Conservation (phyloP, 768 basidiomycete genomes). For the Serendipita sp. region DNA sequence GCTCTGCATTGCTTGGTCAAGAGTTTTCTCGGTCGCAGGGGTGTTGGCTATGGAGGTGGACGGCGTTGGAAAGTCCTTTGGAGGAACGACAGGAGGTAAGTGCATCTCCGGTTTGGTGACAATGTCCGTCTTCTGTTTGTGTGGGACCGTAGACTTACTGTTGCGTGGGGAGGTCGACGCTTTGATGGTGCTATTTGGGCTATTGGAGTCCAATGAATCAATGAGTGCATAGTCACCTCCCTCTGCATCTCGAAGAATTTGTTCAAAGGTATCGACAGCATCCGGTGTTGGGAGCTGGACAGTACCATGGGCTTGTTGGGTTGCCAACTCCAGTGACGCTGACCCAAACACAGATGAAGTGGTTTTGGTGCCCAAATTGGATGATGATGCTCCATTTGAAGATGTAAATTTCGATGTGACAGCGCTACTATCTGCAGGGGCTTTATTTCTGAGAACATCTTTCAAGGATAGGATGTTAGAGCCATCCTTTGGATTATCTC, state of each 20-base stretch:
- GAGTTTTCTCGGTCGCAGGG: background rate
- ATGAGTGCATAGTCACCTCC: background rate
- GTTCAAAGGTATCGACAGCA: background rate
- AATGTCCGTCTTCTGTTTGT: background rate
- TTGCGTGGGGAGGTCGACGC: background rate
- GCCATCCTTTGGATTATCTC: conserved; percentile 45
- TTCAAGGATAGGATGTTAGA: conserved; percentile 40
- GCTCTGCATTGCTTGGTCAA: background rate
- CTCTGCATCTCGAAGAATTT: background rate
- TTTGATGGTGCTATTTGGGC: conserved; percentile 1
- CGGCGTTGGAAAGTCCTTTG: conserved; percentile 7
- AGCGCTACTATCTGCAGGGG: conserved; percentile 21
- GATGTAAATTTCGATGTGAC: background rate
- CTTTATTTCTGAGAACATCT: conserved; percentile 43
- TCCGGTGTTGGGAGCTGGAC: conserved; percentile 18
- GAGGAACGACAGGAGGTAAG: conserved; percentile 1
- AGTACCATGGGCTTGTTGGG: conserved; percentile 8
- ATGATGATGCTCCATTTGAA: conserved; percentile 12
- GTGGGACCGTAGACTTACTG: background rate
- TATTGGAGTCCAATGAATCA: conserved; percentile 31
- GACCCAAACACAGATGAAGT: background rate
- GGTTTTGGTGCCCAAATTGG: conserved; percentile 12
- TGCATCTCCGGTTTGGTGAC: background rate
- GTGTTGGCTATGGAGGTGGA: background rate
- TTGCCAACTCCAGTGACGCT: conserved; percentile 12